Evolutionary conservation across 73 alveolate species (phyloP).

Genomic region (Paramecium pentaurelia): DNA sequence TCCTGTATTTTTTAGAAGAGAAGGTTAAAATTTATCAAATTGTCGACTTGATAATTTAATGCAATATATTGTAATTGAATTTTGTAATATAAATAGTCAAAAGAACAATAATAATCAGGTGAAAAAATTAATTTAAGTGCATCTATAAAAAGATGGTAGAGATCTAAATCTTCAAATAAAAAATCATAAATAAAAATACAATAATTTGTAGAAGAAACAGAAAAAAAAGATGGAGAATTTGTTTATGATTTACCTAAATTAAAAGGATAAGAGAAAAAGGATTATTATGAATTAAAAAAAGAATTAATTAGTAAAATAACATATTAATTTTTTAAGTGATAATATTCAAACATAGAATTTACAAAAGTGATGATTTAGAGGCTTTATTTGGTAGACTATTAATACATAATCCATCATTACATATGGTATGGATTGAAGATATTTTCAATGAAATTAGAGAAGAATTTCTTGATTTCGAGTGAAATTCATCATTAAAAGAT

Average conservation of each 20-base stretch:
- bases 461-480: not conserved
- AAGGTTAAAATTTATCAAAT: not conserved
- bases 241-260: not conserved
- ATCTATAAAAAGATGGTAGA: not conserved
- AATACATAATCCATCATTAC: not conserved
- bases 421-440: constrained; percentile 4
- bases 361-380: constrained; percentile 3
- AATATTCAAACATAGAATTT: not conserved
- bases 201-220: not conserved
- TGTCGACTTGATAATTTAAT: not conserved
- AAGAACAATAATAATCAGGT: not conserved
- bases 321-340: not conserved
- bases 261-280: not conserved
- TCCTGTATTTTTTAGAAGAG: not conserved
- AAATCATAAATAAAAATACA: not conserved
- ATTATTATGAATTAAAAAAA: not conserved
- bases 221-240: not conserved
- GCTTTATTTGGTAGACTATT: constrained; percentile 15
- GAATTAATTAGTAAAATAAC: not conserved
- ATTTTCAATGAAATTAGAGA: not conserved
- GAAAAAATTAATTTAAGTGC: not conserved
- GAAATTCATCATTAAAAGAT: not conserved
- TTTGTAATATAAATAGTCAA: not conserved
- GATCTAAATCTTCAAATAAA: not conserved
- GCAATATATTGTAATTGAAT: not conserved